Percentiles rank a stretch among this genome's conserved stretches.
Evolutionary conservation across 108 stramenopile species (phyloP).

Genomic region (Mediolabrus comicus): DNA sequence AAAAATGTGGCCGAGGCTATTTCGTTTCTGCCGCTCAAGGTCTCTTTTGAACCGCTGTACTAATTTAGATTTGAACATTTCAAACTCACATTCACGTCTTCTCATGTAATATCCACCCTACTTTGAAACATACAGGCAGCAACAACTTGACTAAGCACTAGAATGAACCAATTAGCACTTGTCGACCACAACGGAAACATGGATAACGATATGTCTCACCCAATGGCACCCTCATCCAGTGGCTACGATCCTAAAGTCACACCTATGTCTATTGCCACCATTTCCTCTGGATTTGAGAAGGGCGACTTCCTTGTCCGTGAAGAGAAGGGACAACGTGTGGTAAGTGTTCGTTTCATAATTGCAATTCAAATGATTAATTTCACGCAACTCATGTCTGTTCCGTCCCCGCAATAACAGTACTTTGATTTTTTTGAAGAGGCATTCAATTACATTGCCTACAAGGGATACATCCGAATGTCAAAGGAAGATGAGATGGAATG

Average conservation of each 20-base stretch:
- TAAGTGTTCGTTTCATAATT: slow-evolving; percentile 30
- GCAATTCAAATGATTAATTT: too few relatives aligned
- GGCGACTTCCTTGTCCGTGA: slow-evolving; percentile 89
- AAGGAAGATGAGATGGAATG: slow-evolving; percentile 83
- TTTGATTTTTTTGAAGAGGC: slow-evolving; percentile 65
- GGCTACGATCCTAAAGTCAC: slow-evolving; percentile 13
- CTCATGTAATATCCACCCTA: too few relatives aligned
- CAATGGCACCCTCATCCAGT: slow-evolving; percentile 2
- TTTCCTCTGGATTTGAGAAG: slow-evolving; percentile 89
- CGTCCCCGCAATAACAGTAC: not conserved
- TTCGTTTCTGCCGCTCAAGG: too few relatives aligned
- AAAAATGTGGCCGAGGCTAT: too few relatives aligned
- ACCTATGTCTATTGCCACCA: slow-evolving; percentile 73
- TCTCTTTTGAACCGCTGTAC: too few relatives aligned
- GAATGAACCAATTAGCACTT: slow-evolving; percentile 11
- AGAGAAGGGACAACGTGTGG: slow-evolving; percentile 87
- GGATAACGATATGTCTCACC: slow-evolving; percentile 24
- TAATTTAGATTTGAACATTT: too few relatives aligned
- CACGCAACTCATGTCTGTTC: not conserved
- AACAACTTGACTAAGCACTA: not conserved
- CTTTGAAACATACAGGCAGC: not conserved
- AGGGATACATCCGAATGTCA: slow-evolving; percentile 85
- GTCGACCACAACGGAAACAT: slow-evolving; percentile 9
- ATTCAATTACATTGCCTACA: slow-evolving; percentile 90
- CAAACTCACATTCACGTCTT: too few relatives aligned